Percentiles rank a stretch among this genome's conserved stretches.
Conservation (phyloP, 108 stramenopile genomes). For the Stephanodiscus triporus region DNA sequence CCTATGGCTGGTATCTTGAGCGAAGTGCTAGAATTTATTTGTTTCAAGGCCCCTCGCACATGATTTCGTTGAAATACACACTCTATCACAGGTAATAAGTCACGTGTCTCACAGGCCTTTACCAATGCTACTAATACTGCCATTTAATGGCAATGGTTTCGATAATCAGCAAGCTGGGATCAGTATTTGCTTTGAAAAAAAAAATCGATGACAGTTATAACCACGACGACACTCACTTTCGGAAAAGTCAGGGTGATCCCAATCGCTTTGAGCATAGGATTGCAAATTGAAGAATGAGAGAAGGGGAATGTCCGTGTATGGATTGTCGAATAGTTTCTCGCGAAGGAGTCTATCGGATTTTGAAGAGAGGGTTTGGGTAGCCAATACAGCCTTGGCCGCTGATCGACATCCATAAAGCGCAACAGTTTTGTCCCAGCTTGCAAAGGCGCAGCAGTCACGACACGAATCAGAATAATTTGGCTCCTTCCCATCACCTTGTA, state of each 20-base stretch:
- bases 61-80: constrained; percentile 66
- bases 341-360: constrained; percentile 29
- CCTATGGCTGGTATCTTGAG: too few relatives aligned
- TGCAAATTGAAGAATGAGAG: constrained; percentile 77
- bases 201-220: neutral
- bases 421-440: constrained; percentile 74
- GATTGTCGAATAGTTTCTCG: constrained; percentile 48
- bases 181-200: neutral
- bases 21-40: neutral
- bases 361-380: constrained; percentile 26
- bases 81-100: constrained; percentile 74
- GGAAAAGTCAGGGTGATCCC: constrained; percentile 83
- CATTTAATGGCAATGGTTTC: neutral
- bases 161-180: neutral
- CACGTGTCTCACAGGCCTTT: constrained; percentile 82
- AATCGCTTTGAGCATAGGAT: constrained; percentile 69
- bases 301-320: constrained; percentile 64
- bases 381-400: constrained; percentile 62
- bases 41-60: constrained; percentile 35
- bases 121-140: constrained; percentile 73
- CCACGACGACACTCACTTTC: constrained; percentile 26
- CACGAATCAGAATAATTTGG: neutral
- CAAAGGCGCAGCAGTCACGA: constrained; percentile 66
- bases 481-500: neutral
- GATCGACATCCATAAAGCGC: constrained; percentile 70